phyloP scores from a whole-genome alignment of 768 basidiomycete genomes.

The Rubroboletus pulcherrimus region DNA sequence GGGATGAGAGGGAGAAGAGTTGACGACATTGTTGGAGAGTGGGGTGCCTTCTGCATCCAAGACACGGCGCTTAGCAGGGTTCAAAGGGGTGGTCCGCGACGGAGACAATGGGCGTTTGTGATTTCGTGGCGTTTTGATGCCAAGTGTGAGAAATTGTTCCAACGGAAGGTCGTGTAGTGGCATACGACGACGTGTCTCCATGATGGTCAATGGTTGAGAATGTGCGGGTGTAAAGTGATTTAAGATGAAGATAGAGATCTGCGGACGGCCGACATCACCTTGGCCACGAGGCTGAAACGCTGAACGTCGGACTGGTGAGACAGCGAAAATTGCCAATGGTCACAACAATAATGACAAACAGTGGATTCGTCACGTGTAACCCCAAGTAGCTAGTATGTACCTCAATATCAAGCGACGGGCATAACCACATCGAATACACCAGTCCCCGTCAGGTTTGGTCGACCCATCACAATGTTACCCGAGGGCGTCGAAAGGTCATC shows the following conservation, averaged over 20 bases:
- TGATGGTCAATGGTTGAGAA: constrained; percentile 12
- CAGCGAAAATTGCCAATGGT: constrained; percentile 13
- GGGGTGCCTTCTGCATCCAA: constrained; percentile 51
- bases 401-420: constrained; percentile 29
- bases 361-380: constrained; percentile 13
- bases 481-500: constrained; percentile 90
- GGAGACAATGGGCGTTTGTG: constrained; percentile 66
- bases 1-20: constrained; percentile 18
- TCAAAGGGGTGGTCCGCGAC: constrained; percentile 43
- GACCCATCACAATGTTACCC: constrained; percentile 86
- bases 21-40: constrained; percentile 23
- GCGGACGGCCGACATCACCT: constrained; percentile 25
- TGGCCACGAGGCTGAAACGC: constrained; percentile 15
- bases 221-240: background rate
- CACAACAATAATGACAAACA: constrained; percentile 27
- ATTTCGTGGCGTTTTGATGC: constrained; percentile 30
- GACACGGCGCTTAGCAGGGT: constrained; percentile 67
- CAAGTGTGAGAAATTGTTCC: constrained; percentile 46
- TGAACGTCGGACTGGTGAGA: constrained; percentile 2
- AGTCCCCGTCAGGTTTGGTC: constrained; percentile 87
- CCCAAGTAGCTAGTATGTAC: background rate
- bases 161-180: constrained; percentile 62
- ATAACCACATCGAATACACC: constrained; percentile 88
- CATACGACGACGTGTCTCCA: constrained; percentile 33
- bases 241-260: constrained; percentile 21